phyloP scores from a whole-genome alignment of 768 basidiomycete genomes.

The Coprinellus micaceus region DNA sequence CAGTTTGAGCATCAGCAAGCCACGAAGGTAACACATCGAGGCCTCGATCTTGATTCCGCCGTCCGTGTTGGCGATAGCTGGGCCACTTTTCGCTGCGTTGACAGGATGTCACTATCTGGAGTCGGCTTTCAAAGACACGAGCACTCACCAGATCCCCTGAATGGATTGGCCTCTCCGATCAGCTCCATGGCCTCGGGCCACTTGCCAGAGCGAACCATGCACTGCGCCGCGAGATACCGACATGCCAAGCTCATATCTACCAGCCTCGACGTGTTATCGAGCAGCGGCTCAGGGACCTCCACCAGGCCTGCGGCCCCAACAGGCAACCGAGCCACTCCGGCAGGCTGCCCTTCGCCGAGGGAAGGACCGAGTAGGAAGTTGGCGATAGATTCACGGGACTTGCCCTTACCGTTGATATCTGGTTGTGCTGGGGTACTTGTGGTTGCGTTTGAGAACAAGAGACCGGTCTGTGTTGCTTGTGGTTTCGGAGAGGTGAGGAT shows the following conservation, averaged over 20 bases:
- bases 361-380: conserved; percentile 12
- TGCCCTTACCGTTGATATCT: conserved; percentile 40
- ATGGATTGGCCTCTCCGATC: conserved; percentile 91
- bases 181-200: conserved; percentile 91
- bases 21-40: conserved; percentile 94
- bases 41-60: conserved; percentile 99
- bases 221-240: conserved; percentile 94
- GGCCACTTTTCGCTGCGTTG: conserved; percentile 66
- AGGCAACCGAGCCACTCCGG: conserved; percentile 46
- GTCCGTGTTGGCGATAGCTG: conserved; percentile 75
- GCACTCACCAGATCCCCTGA: conserved; percentile 63
- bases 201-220: conserved; percentile 78
- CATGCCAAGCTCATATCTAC: conserved; percentile 96
- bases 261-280: conserved; percentile 66
- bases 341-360: conserved; percentile 7
- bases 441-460: conserved; percentile 17
- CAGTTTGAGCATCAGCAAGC: conserved; percentile 89
- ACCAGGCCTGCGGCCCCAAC: conserved; percentile 71
- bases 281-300: conserved; percentile 61
- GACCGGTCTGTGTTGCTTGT: conserved; percentile 22
- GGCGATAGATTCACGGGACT: conserved; percentile 51
- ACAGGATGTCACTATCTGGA: too few species aligned
- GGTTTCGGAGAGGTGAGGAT: conserved; percentile 37
- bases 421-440: neutral
- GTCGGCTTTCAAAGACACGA: too few species aligned